Percentiles rank a stretch among this genome's conserved stretches.
Conservation (phyloP, 208 protist species). For the Leishmania tropica region DNA sequence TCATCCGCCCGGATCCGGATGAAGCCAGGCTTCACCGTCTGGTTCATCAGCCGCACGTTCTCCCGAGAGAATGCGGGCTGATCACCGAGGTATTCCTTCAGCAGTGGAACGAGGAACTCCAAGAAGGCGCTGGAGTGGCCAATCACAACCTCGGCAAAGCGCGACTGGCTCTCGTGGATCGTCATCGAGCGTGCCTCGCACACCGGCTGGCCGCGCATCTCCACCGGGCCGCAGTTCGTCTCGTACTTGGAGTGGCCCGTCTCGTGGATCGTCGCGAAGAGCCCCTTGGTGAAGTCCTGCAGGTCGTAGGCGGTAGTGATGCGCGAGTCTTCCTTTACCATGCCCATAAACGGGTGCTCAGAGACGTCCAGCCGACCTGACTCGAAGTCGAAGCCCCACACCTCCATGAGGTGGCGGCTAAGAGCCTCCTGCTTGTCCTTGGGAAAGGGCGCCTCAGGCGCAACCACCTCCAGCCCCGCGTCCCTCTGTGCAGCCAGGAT, state of each 20-base stretch:
- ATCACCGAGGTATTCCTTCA: conserved; percentile 57
- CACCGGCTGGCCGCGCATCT: conserved; percentile 65
- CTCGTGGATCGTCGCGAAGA: conserved; percentile 87
- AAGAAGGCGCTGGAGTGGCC: conserved; percentile 60
- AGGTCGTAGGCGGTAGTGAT: conserved; percentile 86
- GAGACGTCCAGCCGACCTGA: conserved; percentile 82
- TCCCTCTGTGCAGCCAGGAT: conserved; percentile 55
- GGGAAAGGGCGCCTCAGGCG: conserved; percentile 49
- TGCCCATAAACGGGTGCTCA: conserved; percentile 88
- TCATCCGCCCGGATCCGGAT: conserved; percentile 91
- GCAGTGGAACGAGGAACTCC: conserved; percentile 48
- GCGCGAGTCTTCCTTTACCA: conserved; percentile 76
- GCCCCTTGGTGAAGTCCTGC: conserved; percentile 42
- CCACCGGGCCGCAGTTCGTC: conserved; percentile 69
- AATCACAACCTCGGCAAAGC: conserved; percentile 81
- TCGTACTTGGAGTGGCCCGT: conserved; percentile 91
- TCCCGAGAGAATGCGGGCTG: conserved; percentile 53
- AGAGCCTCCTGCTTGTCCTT: conserved; percentile 62
- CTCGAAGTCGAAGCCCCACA: conserved; percentile 85
- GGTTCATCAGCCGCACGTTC: conserved; percentile 56
- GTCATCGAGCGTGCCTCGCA: conserved; percentile 57
- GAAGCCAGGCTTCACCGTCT: conserved; percentile 60
- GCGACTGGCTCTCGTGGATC: conserved; percentile 90
- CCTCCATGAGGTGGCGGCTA: conserved; percentile 48
- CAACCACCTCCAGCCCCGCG: conserved; percentile 16